Evolutionary conservation across 306 rosid genomes (phyloP), one percentile per base, ranked within the genome.

Genomic region (Sicyos edulis): DNA sequence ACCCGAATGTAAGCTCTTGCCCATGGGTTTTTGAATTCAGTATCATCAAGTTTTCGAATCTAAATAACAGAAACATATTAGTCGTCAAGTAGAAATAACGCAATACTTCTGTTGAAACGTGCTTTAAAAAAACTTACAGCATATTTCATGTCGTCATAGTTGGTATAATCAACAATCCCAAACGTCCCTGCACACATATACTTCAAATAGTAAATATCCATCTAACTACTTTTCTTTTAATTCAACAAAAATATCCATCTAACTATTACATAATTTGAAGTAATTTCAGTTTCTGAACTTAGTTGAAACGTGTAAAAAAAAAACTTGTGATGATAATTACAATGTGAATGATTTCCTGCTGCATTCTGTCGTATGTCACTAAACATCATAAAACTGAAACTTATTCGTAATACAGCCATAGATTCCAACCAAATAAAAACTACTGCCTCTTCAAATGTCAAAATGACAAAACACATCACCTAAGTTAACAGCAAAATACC

Each of bases 11-110:
- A 89, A 57, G 86, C 70, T 84, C 97, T 88, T 8, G 99, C 95
- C 99, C 99, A 95, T 44, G 99, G 99, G 83, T 95, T 95, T 89
- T 79, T 87, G 54, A 95, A 95, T 80, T 91, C 99, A 1, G 99
- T 95, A 80, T 91, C 99, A 85, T 91, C 88, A 70, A 95, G 92
- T 74, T 91, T 89, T 75, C 92, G 88, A 58, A 89, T 81, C 97
- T 95, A 86, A 74, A 58, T 63, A 79, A 64, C 47, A 79, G 15
- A 63, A 65, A 72, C 0, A 59, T 1, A 42, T 74, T 51, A 73
- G 66, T 58, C 26, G 50, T 19, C 22, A 37, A 59, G 57, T 20
- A 19, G 24, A 21, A 45, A 44, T 1, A 72, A 72, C 57, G n/a
- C 54, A 42, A 15, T 8, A 71, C 8, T 54, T 29, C 52, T 17